Conservation (phyloP, 805 yeast genomes). For the Spathaspora hagerdaliae region DNA sequence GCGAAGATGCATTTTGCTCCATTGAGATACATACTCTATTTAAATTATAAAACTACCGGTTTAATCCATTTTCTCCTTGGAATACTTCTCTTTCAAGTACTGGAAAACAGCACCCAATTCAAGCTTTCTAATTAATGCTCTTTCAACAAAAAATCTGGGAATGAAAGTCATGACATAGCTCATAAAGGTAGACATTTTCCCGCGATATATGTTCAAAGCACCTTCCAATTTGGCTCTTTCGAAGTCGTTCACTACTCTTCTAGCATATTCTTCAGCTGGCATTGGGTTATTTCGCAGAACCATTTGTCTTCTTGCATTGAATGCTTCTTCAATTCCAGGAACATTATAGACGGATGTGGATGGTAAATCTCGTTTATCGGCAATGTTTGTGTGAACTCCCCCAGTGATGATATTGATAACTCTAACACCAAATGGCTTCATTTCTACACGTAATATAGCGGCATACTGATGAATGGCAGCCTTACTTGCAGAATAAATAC, state of each 20-base stretch:
- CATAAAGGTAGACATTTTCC: conserved; percentile 40
- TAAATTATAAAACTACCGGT: too few species aligned
- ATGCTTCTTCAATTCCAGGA: conserved; percentile 48
- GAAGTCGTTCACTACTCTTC: conserved; percentile 48
- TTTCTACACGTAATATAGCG: conserved; percentile 55
- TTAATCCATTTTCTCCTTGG: conserved; percentile 8
- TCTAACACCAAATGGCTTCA: conserved; percentile 67
- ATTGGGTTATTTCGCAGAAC: conserved; percentile 57
- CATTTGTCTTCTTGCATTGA: conserved; percentile 53
- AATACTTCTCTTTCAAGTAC: conserved; percentile 17
- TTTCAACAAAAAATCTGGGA: conserved; percentile 49
- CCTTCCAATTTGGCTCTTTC: conserved; percentile 31
- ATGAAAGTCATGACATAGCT: conserved; percentile 29
- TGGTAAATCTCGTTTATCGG: conserved; percentile 60
- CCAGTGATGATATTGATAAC: conserved; percentile 73
- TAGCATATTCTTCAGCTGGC: conserved; percentile 55
- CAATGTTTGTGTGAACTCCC: conserved; percentile 68
- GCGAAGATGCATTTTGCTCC: too few species aligned
- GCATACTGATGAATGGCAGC: too few species aligned
- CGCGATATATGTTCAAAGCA: conserved; percentile 52
- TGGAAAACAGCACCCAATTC: conserved; percentile 22
- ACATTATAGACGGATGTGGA: conserved; percentile 48
- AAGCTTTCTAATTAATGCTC: conserved; percentile 33
- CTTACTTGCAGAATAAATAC: too few species aligned
- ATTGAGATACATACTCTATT: too few species aligned